Conservation (phyloP, 164 flowering plant genomes). For the Magnolia officinalis region DNA sequence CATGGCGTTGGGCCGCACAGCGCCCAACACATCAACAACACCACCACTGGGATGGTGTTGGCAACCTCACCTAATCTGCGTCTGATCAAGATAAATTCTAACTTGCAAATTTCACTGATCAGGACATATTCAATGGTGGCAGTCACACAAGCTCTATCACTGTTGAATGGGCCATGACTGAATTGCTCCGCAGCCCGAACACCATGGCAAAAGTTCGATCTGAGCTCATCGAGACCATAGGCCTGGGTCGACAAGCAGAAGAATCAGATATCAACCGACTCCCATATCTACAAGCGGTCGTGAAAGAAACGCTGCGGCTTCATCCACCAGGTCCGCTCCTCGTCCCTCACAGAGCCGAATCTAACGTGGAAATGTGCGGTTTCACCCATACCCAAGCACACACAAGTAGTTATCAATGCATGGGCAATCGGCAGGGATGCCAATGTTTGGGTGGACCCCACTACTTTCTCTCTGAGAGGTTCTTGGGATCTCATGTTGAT, state of each 20-base stretch:
- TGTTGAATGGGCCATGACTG: constrained; percentile 26
- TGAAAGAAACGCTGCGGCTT: constrained; percentile 9
- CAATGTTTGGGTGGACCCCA: neutral
- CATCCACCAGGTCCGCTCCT: constrained; percentile 13
- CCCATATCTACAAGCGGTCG: constrained; percentile 4
- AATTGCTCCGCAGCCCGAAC: constrained; percentile 10
- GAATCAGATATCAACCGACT: constrained; percentile 4
- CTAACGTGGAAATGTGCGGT: neutral
- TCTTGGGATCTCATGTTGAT: constrained; percentile 3
- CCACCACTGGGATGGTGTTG: too few relatives aligned
- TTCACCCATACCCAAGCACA: constrained; percentile 5
- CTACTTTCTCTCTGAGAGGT: constrained; percentile 3
- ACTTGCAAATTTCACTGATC: neutral
- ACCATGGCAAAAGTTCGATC: constrained; percentile 9
- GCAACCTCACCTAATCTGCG: too few relatives aligned
- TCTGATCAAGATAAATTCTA: neutral
- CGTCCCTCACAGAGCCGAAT: constrained; percentile 8
- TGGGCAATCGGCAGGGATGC: constrained; percentile 10
- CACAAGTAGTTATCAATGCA: constrained; percentile 5
- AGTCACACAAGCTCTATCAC: constrained; percentile 17
- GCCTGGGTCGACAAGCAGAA: neutral
- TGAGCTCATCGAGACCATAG: constrained; percentile 4
- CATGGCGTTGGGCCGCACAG: too few relatives aligned
- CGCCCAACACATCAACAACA: too few relatives aligned
- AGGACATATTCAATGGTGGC: constrained; percentile 22